phyloP scores from a whole-genome alignment of 768 basidiomycete species.

The Cystofilobasidium macerans region DNA sequence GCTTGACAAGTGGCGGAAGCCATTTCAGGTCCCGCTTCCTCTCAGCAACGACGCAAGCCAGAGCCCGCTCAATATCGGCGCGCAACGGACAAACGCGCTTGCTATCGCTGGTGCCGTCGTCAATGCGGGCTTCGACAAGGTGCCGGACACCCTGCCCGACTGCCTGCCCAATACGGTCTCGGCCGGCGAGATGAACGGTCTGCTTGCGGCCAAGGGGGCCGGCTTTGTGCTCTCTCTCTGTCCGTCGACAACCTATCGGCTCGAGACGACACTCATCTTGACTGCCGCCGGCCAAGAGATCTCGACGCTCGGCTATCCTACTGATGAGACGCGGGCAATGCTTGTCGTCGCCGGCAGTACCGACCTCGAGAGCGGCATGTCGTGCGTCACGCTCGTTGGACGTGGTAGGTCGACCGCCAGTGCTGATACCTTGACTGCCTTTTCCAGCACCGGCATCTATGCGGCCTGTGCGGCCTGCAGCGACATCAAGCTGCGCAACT shows the following conservation, averaged over 20 bases:
- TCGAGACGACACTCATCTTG: constrained; percentile 58
- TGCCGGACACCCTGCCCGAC: constrained; percentile 6
- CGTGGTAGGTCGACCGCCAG: no score
- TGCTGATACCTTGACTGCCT: background rate
- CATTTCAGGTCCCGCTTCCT: background rate
- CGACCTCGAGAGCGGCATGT: constrained; percentile 10
- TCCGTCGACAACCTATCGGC: constrained; percentile 50
- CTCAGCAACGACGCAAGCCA: background rate
- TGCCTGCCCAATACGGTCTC: constrained; percentile 46
- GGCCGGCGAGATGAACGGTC: constrained; percentile 52
- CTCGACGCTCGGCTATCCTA: constrained; percentile 65
- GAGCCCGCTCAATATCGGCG: background rate
- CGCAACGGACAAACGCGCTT: no score
- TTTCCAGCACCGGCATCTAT: constrained; percentile 54
- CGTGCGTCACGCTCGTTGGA: background rate
- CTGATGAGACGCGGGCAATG: constrained; percentile 53
- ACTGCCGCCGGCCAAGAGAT: constrained; percentile 65
- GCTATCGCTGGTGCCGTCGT: constrained; percentile 9
- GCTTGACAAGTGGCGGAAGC: constrained; percentile 1
- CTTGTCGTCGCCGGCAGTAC: constrained; percentile 52
- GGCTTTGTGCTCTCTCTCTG: constrained; percentile 61
- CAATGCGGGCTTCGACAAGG: background rate
- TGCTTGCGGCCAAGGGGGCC: constrained; percentile 55
- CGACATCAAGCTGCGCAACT: constrained; percentile 55
- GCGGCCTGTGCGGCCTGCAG: constrained; percentile 53